Percentiles rank a stretch among this genome's conserved stretches.
These are phyloP conservation scores for Cordyceps fumosorosea DNA, from an alignment of 2,329 filamentous ascomycete genomes.

Conservation along the genomic window DNA sequence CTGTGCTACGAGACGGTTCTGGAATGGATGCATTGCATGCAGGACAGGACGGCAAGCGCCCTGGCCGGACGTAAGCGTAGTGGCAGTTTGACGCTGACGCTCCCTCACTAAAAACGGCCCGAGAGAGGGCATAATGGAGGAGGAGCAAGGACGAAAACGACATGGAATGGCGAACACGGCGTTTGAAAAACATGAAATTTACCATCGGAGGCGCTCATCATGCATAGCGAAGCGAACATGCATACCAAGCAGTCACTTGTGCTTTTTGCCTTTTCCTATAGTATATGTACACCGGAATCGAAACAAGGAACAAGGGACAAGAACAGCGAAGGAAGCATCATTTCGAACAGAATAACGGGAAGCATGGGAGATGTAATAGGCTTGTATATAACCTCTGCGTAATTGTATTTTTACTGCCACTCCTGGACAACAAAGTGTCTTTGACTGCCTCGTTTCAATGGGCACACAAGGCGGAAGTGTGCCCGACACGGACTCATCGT, in stretches of 20 bases:
- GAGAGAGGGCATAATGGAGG: background rate
- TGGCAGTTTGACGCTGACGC: slow-evolving; percentile 16
- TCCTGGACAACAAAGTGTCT: too few species aligned
- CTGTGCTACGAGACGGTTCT: slow-evolving; percentile 93
- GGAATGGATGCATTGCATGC: slow-evolving; percentile 66
- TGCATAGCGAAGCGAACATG: background rate
- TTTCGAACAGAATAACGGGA: too few species aligned
- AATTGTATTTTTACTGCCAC: too few species aligned
- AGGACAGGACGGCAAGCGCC: slow-evolving; percentile 25
- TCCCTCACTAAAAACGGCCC: background rate
- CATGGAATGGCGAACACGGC: background rate
- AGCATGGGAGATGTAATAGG: too few species aligned
- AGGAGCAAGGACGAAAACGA: background rate
- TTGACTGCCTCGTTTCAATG: too few species aligned
- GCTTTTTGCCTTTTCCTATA: background rate
- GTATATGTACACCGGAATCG: background rate
- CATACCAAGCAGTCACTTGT: background rate
- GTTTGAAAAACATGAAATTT: background rate
- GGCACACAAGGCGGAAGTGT: too few species aligned
- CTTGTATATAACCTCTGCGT: too few species aligned
- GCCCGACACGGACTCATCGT: too few species aligned
- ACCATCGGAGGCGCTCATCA: background rate
- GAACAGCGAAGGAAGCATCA: background rate
- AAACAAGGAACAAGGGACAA: background rate
- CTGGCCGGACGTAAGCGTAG: slow-evolving; percentile 18